Percentiles rank a stretch among this genome's conserved stretches.
Conservation (phyloP, 2,329 filamentous ascomycete species). For the Metarhizium album region DNA sequence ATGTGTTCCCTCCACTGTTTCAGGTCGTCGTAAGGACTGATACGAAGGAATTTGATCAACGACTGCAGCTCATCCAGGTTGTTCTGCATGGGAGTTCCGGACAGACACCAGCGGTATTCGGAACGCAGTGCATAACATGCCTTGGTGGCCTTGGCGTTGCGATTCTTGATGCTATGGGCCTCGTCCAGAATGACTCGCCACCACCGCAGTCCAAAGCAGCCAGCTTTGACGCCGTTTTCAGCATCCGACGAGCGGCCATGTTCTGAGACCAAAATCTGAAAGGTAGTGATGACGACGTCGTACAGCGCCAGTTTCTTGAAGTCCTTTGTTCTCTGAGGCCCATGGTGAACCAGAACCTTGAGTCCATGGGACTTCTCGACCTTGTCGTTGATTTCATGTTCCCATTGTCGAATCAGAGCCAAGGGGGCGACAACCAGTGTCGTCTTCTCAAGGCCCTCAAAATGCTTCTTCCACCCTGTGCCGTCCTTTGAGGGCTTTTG, state of each 20-base stretch:
- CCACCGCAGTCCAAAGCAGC: slow-evolving; percentile 88
- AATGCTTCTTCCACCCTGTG: slow-evolving; percentile 56
- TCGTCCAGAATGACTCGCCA: slow-evolving; percentile 93
- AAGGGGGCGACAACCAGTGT: slow-evolving; percentile 90
- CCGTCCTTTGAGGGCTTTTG: slow-evolving; percentile 51
- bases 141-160: slow-evolving; percentile 89
- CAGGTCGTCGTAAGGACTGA: slow-evolving; percentile 82
- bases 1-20: slow-evolving; percentile 87
- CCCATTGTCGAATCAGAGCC: slow-evolving; percentile 95
- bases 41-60: slow-evolving; percentile 81
- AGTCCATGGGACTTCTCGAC: slow-evolving; percentile 59
- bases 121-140: slow-evolving; percentile 77
- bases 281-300: slow-evolving; percentile 95
- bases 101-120: slow-evolving; percentile 91
- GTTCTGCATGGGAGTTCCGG: slow-evolving; percentile 96
- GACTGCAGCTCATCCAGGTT: slow-evolving; percentile 95
- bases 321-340: slow-evolving; percentile 71
- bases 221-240: slow-evolving; percentile 54
- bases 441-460: slow-evolving; percentile 57
- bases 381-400: slow-evolving; percentile 80
- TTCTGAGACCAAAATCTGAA: slow-evolving; percentile 89
- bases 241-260: slow-evolving; percentile 58
- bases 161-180: slow-evolving; percentile 97
- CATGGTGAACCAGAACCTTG: slow-evolving; percentile 83
- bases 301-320: slow-evolving; percentile 68